A percentile compares a stretch with the other conserved stretches of the same genome.
These are phyloP conservation scores for Penicillium expansum DNA, from an alignment of 2,329 filamentous ascomycete genomes.

Conservation along the genomic window DNA sequence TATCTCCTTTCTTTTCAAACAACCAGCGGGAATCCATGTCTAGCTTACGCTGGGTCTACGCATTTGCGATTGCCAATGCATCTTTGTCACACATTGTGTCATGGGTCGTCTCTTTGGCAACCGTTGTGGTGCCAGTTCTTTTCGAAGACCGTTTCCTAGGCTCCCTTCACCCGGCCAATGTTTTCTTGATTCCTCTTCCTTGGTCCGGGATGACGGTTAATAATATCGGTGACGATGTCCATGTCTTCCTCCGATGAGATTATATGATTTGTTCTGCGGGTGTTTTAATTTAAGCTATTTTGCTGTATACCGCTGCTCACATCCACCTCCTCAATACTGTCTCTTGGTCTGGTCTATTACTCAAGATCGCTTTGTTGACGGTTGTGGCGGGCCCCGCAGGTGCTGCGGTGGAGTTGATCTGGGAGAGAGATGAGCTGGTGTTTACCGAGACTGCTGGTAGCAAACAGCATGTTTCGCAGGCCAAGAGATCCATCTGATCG, in stretches of 20 bases:
- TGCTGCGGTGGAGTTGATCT: conserved; percentile 46
- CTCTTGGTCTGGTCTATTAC: conserved; percentile 27
- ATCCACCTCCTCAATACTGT: conserved; percentile 25
- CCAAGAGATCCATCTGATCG: conserved; percentile 26
- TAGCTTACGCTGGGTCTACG: conserved; percentile 41
- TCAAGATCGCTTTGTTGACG: conserved; percentile 38
- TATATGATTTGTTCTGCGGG: conserved; percentile 44
- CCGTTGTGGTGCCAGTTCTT: conserved; percentile 36
- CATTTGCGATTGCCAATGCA: conserved; percentile 42
- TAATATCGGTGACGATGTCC: conserved; percentile 42
- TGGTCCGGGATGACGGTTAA: conserved; percentile 33
- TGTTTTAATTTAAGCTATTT: conserved; percentile 47
- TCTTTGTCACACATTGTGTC: conserved; percentile 43
- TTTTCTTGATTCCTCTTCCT: conserved; percentile 39
- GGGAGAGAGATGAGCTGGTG: conserved; percentile 51
- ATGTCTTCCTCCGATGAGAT: conserved; percentile 52
- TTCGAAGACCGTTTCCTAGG: conserved; percentile 33
- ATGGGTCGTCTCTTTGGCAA: conserved; percentile 42
- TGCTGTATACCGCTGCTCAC: conserved; percentile 35
- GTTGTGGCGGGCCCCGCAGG: conserved; percentile 46
- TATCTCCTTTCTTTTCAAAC: conserved; percentile 25
- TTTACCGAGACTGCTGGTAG: conserved; percentile 36
- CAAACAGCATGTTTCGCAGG: conserved; percentile 31
- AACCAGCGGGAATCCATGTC: conserved; percentile 29
- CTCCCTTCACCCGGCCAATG: conserved; percentile 38